Conservation (phyloP, 2,329 filamentous ascomycete species). For the Emmonsiellopsis sp. region DNA sequence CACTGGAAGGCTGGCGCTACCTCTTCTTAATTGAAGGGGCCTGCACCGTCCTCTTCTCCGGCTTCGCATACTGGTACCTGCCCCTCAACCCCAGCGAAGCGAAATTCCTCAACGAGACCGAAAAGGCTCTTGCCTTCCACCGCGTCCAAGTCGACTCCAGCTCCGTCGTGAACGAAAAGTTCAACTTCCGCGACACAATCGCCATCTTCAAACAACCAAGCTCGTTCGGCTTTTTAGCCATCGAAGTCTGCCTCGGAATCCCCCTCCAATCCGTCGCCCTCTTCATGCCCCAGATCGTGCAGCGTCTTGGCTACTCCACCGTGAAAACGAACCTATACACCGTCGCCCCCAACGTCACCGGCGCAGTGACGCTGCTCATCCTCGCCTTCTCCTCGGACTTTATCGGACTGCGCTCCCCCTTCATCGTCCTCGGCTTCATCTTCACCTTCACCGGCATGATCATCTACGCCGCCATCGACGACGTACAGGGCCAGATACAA, state of each 20-base stretch:
- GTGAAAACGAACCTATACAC: slow-evolving; percentile 69
- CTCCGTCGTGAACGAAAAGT: slow-evolving; percentile 49
- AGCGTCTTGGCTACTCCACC: slow-evolving; percentile 42
- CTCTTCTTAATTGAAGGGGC: slow-evolving; percentile 49
- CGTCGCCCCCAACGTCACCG: slow-evolving; percentile 70
- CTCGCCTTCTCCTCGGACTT: slow-evolving; percentile 63
- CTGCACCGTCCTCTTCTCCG: slow-evolving; percentile 50
- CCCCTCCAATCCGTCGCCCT: slow-evolving; percentile 48
- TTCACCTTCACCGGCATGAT: slow-evolving; percentile 71
- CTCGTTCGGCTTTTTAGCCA: slow-evolving; percentile 45
- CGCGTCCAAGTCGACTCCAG: slow-evolving; percentile 70
- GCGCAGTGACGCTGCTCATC: slow-evolving; percentile 61
- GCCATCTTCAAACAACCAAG: slow-evolving; percentile 45
- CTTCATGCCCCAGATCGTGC: slow-evolving; percentile 51
- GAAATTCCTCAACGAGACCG: slow-evolving; percentile 54
- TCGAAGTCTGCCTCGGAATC: slow-evolving; percentile 51
- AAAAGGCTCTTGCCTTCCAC: slow-evolving; percentile 59
- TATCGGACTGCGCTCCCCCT: slow-evolving; percentile 58
- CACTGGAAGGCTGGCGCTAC: slow-evolving; percentile 43
- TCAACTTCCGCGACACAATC: slow-evolving; percentile 43
- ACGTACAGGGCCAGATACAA: slow-evolving; percentile 47
- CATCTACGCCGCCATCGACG: slow-evolving; percentile 62
- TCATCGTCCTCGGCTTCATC: slow-evolving; percentile 62
- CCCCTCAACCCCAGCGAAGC: slow-evolving; percentile 56
- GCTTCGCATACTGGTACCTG: slow-evolving; percentile 61